These are phyloP conservation scores for Collybiopsis confluens DNA, from an alignment of 768 basidiomycete genomes.

Conservation along the genomic window DNA sequence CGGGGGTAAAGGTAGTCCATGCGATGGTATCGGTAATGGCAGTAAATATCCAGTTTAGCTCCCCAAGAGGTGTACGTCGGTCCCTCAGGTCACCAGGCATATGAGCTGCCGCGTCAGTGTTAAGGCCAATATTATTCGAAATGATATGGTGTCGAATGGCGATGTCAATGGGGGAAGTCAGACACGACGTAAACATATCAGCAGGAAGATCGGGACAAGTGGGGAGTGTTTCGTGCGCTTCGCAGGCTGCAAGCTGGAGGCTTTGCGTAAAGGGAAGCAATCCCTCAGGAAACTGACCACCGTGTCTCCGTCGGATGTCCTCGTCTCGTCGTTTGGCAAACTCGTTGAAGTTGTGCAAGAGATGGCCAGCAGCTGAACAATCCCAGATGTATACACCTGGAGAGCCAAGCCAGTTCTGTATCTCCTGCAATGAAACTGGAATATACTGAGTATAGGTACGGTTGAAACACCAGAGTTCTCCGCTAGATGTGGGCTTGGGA, in stretches of 20 bases:
- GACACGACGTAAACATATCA: constrained; percentile 94
- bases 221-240: constrained; percentile 85
- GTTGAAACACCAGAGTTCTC: constrained; percentile 99
- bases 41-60: constrained; percentile 99
- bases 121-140: constrained; percentile 75
- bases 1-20: constrained; percentile 94
- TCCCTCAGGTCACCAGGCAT: constrained; percentile 96
- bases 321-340: constrained; percentile 74
- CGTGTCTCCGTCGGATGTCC: constrained; percentile 53
- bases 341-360: constrained; percentile 83
- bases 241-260: constrained; percentile 93
- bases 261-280: constrained; percentile 76
- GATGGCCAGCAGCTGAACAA: constrained; percentile 94
- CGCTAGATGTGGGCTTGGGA: constrained; percentile 90
- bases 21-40: constrained; percentile 99
- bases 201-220: constrained; percentile 96
- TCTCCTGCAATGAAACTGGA: constrained; percentile 89
- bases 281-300: constrained; percentile 55
- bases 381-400: constrained; percentile 99
- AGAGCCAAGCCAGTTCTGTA: constrained; percentile 90
- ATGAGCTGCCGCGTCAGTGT: constrained; percentile 79
- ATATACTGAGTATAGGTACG: constrained; percentile 97
- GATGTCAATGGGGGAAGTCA: constrained; percentile 98
- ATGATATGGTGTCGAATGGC: constrained; percentile 92
- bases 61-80: constrained; percentile 91